Conservation (phyloP, 768 basidiomycete genomes). For the Termitomyces bulborhizus region DNA sequence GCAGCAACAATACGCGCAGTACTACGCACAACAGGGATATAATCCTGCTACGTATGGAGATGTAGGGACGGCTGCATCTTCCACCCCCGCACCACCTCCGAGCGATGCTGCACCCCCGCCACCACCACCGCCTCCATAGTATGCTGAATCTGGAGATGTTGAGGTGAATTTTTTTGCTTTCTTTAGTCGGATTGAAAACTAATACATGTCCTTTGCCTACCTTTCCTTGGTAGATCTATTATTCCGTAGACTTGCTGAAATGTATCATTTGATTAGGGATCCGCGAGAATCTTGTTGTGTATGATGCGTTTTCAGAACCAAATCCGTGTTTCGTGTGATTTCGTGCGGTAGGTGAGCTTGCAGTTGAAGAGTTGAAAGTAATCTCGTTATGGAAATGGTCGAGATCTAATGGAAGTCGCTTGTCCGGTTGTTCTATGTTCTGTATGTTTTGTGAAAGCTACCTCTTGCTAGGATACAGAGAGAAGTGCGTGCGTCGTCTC, state of each 20-base stretch:
- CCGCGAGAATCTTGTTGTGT: not conserved
- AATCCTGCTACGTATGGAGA: constrained; percentile 17
- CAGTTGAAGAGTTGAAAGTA: not conserved
- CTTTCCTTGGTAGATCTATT: constrained; percentile 2
- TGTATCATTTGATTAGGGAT: constrained; percentile 1
- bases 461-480: not conserved
- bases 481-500: not conserved
- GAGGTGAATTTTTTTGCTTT: not conserved
- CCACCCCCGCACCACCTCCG: constrained; percentile 27
- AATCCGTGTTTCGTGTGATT: not conserved
- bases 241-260: constrained; percentile 5
- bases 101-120: constrained; percentile 5
- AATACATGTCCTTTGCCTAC: not conserved
- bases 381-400: not conserved
- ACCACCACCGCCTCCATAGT: not conserved
- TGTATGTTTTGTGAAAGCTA: not conserved
- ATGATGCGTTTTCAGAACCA: not conserved
- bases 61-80: constrained; percentile 7
- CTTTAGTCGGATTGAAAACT: not conserved
- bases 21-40: constrained; percentile 59
- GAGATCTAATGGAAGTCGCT: not conserved
- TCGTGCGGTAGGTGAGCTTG: not conserved
- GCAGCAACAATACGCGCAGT: constrained; percentile 67
- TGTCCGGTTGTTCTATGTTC: not conserved
- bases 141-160: not conserved